A percentile compares a stretch with the other conserved stretches of the same genome.
phyloP scores from a whole-genome alignment of 2,329 filamentous ascomycete genomes.

The Aureobasidium sp. region DNA sequence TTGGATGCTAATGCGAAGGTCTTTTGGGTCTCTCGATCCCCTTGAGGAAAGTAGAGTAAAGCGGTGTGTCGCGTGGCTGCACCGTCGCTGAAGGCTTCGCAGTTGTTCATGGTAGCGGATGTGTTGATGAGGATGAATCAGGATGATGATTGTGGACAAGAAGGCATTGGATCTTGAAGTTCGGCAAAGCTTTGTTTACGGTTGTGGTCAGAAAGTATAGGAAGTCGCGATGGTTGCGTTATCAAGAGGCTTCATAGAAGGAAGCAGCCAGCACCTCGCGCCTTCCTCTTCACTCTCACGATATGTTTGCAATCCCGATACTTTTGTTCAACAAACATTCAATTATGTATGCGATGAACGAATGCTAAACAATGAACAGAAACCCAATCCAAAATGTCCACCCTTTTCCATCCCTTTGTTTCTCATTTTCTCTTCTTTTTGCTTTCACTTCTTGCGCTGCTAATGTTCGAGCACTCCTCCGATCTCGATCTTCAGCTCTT shows the following conservation, averaged over 20 bases:
- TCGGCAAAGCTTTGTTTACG: not conserved
- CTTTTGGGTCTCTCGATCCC: not conserved
- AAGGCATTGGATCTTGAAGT: not conserved
- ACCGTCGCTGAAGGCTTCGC: not conserved
- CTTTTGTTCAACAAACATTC: not conserved
- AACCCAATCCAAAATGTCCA: not conserved
- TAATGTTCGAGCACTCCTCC: not conserved
- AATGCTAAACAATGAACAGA: not conserved
- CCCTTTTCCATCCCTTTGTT: not conserved
- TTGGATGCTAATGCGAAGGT: not conserved
- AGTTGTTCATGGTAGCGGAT: not conserved
- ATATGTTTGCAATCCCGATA: not conserved
- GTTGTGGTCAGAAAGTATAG: not conserved
- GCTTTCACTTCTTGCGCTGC: not conserved
- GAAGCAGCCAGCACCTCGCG: not conserved
- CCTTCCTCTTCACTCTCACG: not conserved
- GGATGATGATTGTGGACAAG: not conserved
- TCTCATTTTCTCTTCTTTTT: not conserved
- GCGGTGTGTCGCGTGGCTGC: not conserved
- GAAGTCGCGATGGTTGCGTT: not conserved
- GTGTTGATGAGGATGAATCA: not conserved
- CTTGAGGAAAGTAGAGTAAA: not conserved
- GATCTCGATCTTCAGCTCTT: constrained; percentile 18
- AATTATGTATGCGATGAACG: not conserved
- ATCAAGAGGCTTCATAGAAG: not conserved